Percentiles rank a stretch among this genome's conserved stretches.
phyloP scores from a whole-genome alignment of 225 moss, liverwort and hornwort species.

The Polytrichum commune region DNA sequence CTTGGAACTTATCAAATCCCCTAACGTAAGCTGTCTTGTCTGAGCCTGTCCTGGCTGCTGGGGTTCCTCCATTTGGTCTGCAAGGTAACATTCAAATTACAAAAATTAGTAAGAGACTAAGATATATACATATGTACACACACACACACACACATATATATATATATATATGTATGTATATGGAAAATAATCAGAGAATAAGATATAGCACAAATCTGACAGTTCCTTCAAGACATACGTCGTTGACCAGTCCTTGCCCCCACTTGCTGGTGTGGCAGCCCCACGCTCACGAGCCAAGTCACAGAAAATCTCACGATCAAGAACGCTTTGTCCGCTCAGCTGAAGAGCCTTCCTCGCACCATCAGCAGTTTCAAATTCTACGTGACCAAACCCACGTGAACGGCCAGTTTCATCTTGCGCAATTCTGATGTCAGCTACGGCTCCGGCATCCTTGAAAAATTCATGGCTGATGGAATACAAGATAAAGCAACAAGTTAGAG shows the following conservation, averaged over 20 bases:
- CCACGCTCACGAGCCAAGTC: slow-evolving; percentile 78
- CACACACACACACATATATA: too few species aligned
- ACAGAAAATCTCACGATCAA: slow-evolving; percentile 69
- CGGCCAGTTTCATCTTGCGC: slow-evolving; percentile 69
- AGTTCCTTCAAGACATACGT: slow-evolving; percentile 13
- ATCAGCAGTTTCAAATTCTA: slow-evolving; percentile 64
- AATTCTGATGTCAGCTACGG: slow-evolving; percentile 55
- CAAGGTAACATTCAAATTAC: background rate
- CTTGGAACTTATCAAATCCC: slow-evolving; percentile 68
- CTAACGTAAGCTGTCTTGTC: slow-evolving; percentile 61
- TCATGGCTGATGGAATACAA: slow-evolving; percentile 36
- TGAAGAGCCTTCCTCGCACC: slow-evolving; percentile 58
- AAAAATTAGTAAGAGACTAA: background rate
- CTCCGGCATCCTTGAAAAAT: slow-evolving; percentile 66
- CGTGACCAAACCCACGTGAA: slow-evolving; percentile 79
- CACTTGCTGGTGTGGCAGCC: slow-evolving; percentile 42
- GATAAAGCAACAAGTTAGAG: too few species aligned
- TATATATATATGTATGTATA: too few species aligned
- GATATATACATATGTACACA: too few species aligned
- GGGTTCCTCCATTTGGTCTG: slow-evolving; percentile 74
- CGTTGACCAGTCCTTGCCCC: slow-evolving; percentile 33
- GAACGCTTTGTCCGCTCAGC: slow-evolving; percentile 55
- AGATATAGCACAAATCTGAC: too few species aligned
- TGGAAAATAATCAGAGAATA: too few species aligned
- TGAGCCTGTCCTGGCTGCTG: slow-evolving; percentile 52